These are phyloP conservation scores for Penicillium malachiteum DNA, from an alignment of 495 filamentous ascomycete genomes.

Conservation along the genomic window DNA sequence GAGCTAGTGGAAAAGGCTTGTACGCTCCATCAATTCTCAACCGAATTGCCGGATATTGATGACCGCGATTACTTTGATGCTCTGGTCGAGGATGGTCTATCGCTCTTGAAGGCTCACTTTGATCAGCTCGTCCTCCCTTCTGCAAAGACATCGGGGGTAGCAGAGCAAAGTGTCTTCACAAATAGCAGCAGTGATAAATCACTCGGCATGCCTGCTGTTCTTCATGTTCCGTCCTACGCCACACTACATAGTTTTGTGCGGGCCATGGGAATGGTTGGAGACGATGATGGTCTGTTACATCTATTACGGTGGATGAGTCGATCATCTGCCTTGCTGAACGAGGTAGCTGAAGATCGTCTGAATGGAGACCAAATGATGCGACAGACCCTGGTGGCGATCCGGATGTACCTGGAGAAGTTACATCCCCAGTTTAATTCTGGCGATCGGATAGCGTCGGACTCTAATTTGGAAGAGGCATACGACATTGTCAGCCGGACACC, in stretches of 20 bases:
- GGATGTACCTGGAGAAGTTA: conserved; percentile 52
- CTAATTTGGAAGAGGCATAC: conserved; percentile 36
- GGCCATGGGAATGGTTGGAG: conserved; percentile 47
- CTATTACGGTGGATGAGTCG: conserved; percentile 55
- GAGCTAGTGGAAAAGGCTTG: conserved; percentile 26
- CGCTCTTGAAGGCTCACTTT: conserved; percentile 36
- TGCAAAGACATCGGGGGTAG: conserved; percentile 22
- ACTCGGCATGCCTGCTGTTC: conserved; percentile 30
- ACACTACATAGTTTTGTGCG: conserved; percentile 55
- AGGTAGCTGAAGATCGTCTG: conserved; percentile 35
- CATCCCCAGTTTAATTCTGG: conserved; percentile 2
- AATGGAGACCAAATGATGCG: conserved; percentile 48
- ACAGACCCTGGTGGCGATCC: conserved; percentile 49
- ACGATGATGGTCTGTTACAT: conserved; percentile 49
- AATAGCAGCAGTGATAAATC: conserved; percentile 9
- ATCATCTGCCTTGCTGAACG: conserved; percentile 35
- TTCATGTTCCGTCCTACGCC: conserved; percentile 43
- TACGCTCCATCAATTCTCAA: background rate
- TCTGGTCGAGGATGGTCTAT: conserved; percentile 34
- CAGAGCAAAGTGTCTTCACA: conserved; percentile 21
- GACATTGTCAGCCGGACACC: conserved; percentile 45
- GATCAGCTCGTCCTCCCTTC: conserved; percentile 37
- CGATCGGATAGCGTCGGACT: conserved; percentile 22
- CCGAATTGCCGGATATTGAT: background rate
- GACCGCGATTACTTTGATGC: conserved; percentile 22